Evolutionary conservation across 768 basidiomycete species (phyloP).

Genomic region (Brasilioporus rufonigricans): DNA sequence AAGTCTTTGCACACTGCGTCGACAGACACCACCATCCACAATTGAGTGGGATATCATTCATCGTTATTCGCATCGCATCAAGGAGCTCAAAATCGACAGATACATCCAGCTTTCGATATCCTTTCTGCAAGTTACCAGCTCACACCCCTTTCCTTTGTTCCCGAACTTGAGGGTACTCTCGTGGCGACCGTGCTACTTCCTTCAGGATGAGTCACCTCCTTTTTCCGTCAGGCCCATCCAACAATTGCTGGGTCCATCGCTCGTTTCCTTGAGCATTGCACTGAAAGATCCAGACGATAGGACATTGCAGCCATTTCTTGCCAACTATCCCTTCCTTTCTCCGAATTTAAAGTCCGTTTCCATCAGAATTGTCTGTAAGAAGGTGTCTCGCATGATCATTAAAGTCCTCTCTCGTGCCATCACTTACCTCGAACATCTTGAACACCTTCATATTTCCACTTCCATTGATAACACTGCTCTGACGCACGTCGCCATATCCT

Average conservation of each 20-base stretch:
- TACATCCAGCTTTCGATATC: background rate
- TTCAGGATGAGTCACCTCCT: background rate
- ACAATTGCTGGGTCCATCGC: no score
- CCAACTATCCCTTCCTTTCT: background rate
- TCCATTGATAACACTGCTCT: no score
- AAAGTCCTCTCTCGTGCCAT: no score
- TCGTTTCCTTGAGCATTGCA: no score
- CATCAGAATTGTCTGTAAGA: no score
- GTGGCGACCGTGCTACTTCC: background rate
- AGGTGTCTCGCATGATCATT: no score
- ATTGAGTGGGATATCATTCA: background rate
- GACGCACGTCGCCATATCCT: no score
- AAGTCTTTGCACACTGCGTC: no score
- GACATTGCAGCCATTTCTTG: background rate
- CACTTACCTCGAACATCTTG: no score
- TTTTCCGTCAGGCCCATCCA: background rate
- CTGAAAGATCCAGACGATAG: no score
- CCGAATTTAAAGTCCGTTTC: background rate
- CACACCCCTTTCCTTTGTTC: background rate
- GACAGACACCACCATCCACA: background rate
- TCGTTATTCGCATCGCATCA: background rate
- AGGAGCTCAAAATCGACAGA: background rate
- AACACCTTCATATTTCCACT: no score
- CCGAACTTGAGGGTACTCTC: conserved; percentile 1
- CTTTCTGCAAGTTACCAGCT: conserved; percentile 1